Percentiles rank a stretch among this genome's conserved stretches.
Conservation (phyloP, 2,329 filamentous ascomycete genomes). For the Colletotrichum scovillei region DNA sequence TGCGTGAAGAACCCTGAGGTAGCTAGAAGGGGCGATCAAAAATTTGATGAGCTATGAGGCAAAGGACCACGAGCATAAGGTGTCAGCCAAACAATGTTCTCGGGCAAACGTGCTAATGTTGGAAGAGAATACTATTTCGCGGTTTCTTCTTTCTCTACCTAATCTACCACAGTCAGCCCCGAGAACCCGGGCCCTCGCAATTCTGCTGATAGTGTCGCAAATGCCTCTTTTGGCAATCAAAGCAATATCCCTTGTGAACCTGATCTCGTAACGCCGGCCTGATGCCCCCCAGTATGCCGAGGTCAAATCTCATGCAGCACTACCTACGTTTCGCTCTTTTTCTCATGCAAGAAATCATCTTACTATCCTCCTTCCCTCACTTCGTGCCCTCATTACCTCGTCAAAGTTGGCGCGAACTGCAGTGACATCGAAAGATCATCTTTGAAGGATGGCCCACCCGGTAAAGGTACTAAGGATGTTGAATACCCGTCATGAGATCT, state of each 20-base stretch:
- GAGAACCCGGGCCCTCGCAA: neutral
- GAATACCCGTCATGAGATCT: slow-evolving; percentile 66
- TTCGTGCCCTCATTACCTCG: slow-evolving; percentile 24
- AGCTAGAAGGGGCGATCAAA: neutral
- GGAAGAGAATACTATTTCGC: slow-evolving; percentile 22
- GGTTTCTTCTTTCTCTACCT: slow-evolving; percentile 9
- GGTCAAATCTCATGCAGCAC: neutral
- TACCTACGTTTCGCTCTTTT: neutral
- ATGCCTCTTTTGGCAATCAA: slow-evolving; percentile 15
- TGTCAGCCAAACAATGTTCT: neutral
- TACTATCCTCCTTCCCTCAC: neutral
- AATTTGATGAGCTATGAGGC: slow-evolving; percentile 34
- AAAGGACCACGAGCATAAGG: neutral
- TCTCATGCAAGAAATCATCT: neutral
- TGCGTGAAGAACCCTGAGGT: neutral
- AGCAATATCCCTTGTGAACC: slow-evolving; percentile 16
- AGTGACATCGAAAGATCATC: neutral
- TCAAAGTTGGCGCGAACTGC: slow-evolving; percentile 8
- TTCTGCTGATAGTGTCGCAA: slow-evolving; percentile 21
- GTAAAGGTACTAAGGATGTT: slow-evolving; percentile 30
- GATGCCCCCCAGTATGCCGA: slow-evolving; percentile 20
- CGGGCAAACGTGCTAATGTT: slow-evolving; percentile 9
- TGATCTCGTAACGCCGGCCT: slow-evolving; percentile 33
- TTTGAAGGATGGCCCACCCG: neutral
- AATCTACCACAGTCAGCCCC: slow-evolving; percentile 4